A percentile compares a stretch with the other conserved stretches of the same genome.
These are phyloP conservation scores for Mucor velutinosus DNA, from an alignment of 371 early-diverging fungal genomes.

Conservation along the genomic window DNA sequence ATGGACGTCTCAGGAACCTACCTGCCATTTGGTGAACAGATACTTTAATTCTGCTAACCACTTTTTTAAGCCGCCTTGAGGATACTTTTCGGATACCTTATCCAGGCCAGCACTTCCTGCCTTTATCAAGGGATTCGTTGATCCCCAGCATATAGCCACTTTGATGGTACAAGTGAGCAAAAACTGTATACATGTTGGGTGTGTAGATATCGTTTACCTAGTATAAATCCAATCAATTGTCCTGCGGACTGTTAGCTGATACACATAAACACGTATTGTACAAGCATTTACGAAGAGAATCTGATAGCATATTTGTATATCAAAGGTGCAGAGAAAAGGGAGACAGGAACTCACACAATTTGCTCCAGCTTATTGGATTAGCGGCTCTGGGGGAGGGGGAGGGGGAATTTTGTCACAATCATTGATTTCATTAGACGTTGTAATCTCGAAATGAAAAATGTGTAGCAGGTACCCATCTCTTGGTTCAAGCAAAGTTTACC, in stretches of 20 bases:
- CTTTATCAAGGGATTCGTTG: conserved; percentile 95
- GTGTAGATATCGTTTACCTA: conserved; percentile 10
- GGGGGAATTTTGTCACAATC: not conserved
- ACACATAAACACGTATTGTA: not conserved
- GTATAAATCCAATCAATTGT: conserved; percentile 30
- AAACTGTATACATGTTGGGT: not conserved
- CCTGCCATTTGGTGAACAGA: conserved; percentile 88
- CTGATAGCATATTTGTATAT: not conserved
- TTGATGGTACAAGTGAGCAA: not conserved
- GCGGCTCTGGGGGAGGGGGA: not conserved
- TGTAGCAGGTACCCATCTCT: too few relatives aligned
- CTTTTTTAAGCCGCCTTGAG: conserved; percentile 55
- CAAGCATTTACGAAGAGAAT: not conserved
- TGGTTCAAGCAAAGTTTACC: too few relatives aligned
- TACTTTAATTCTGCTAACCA: conserved; percentile 72
- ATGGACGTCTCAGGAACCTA: conserved; percentile 22
- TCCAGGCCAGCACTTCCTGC: conserved; percentile 83
- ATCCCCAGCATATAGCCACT: conserved; percentile 94
- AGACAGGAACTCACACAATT: not conserved
- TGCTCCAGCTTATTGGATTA: not conserved
- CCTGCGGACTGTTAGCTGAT: conserved; percentile 5
- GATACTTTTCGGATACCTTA: conserved; percentile 49
- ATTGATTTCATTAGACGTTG: too few relatives aligned
- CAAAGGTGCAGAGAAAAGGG: not conserved
- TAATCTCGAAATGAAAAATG: too few relatives aligned